phyloP scores from a whole-genome alignment of 371 early-diverging fungal species.

The Umbelopsis sp. region DNA sequence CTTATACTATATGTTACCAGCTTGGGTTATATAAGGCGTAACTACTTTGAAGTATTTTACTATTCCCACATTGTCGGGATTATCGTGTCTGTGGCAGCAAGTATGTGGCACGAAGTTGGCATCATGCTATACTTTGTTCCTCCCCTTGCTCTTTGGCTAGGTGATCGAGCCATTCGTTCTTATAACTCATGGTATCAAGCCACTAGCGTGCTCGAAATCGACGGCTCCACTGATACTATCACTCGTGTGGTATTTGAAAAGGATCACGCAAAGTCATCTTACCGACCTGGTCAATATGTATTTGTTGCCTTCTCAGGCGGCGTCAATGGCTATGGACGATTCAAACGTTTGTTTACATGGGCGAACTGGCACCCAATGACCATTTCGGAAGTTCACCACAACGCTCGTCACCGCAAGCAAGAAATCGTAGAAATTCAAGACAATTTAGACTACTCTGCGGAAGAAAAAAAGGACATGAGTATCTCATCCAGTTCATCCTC shows the following conservation, averaged over 20 bases:
- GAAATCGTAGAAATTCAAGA: background rate
- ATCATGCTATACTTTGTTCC: slow-evolving; percentile 51
- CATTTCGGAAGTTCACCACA: slow-evolving; percentile 42
- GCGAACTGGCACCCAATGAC: slow-evolving; percentile 51
- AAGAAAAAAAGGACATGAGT: slow-evolving; percentile 17
- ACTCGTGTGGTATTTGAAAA: slow-evolving; percentile 43
- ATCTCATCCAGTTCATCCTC: slow-evolving; percentile 27
- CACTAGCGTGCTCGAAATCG: slow-evolving; percentile 27
- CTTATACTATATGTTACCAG: slow-evolving; percentile 45
- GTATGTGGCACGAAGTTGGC: slow-evolving; percentile 43
- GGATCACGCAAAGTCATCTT: slow-evolving; percentile 20
- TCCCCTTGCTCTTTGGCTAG: slow-evolving; percentile 38
- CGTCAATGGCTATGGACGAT: slow-evolving; percentile 17
- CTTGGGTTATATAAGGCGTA: slow-evolving; percentile 44
- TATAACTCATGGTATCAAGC: slow-evolving; percentile 44
- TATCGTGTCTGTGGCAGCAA: slow-evolving; percentile 35
- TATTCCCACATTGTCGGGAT: slow-evolving; percentile 44
- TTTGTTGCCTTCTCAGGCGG: slow-evolving; percentile 38
- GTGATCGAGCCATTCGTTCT: slow-evolving; percentile 44
- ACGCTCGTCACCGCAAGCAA: background rate
- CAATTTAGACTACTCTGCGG: background rate
- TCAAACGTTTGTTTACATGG: slow-evolving; percentile 13
- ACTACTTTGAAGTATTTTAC: slow-evolving; percentile 48
- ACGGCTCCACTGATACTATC: slow-evolving; percentile 37
- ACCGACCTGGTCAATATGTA: slow-evolving; percentile 51